Conservation (phyloP, 768 basidiomycete species). For the Porphyrellus cyaneotinctus region DNA sequence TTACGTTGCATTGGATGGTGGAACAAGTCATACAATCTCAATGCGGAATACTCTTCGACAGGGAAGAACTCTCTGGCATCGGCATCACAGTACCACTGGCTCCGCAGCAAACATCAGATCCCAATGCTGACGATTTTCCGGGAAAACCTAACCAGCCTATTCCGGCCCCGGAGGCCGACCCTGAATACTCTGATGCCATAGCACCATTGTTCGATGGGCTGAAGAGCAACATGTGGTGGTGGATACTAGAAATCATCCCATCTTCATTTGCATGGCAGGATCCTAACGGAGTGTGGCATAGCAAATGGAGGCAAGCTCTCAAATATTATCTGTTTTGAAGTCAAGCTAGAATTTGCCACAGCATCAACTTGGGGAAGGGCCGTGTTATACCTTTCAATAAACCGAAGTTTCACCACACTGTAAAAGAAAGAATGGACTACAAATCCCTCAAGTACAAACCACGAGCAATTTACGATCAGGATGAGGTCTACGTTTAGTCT, state of each 20-base stretch:
- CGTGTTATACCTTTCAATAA: constrained; percentile 42
- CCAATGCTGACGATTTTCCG: not conserved
- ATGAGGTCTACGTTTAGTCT: constrained; percentile 42
- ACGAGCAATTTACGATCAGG: constrained; percentile 45
- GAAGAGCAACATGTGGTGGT: constrained; percentile 47
- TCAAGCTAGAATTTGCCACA: constrained; percentile 4
- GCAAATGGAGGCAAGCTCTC: constrained; percentile 46
- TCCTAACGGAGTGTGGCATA: constrained; percentile 49
- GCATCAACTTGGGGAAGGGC: constrained; percentile 52
- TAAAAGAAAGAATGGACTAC: constrained; percentile 54
- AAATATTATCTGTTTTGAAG: not conserved
- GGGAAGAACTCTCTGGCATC: constrained; percentile 41
- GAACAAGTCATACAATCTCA: constrained; percentile 53
- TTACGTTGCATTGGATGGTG: constrained; percentile 77
- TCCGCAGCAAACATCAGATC: constrained; percentile 1
- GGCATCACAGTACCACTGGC: constrained; percentile 28
- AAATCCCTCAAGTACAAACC: constrained; percentile 52
- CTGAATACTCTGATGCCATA: constrained; percentile 32
- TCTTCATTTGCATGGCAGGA: constrained; percentile 55
- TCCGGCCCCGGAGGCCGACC: not conserved
- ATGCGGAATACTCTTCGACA: constrained; percentile 60
- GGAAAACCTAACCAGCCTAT: no score
- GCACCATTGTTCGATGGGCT: constrained; percentile 54
- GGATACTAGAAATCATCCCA: constrained; percentile 69
- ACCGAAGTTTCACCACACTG: constrained; percentile 62